Conservation (phyloP, 257 asterid genomes). For the Avicennia marina region DNA sequence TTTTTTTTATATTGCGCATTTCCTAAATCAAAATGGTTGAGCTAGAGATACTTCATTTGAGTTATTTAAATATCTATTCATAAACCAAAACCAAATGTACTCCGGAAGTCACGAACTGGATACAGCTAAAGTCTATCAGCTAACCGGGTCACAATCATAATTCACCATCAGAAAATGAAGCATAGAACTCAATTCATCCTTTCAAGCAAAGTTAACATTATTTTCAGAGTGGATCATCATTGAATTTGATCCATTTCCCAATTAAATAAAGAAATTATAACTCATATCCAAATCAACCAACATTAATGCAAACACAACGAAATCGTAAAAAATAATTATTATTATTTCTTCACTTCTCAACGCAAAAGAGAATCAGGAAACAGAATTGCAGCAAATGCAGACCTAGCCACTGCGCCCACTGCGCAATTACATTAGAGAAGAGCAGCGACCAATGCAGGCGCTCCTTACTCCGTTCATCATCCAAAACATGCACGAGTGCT, state of each 20-base stretch:
- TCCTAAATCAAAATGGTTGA: no score
- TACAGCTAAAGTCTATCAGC: no score
- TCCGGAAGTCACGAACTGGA: no score
- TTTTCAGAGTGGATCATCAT: no score
- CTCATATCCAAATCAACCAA: no score
- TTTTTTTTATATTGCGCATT: background rate
- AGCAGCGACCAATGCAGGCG: conserved; percentile 72
- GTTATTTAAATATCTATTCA: background rate
- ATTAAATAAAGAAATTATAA: no score
- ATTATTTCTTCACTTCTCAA: background rate
- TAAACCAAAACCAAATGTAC: background rate
- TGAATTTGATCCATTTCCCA: no score
- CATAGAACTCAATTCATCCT: background rate
- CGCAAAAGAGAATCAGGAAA: background rate
- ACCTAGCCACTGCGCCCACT: conserved; percentile 99
- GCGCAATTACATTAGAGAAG: conserved; percentile 69
- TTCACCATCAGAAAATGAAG: background rate
- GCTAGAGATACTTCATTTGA: background rate
- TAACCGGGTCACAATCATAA: background rate
- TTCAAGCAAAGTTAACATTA: background rate
- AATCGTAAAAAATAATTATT: background rate
- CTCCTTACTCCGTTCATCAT: conserved; percentile 56
- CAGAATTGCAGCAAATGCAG: conserved; percentile 20
- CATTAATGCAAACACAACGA: no score
- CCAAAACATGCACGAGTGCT: conserved; percentile 52